Percentiles rank a stretch among this genome's conserved stretches.
Evolutionary conservation across 2,329 filamentous ascomycete genomes (phyloP).

Genomic region (Aspergillus aculeatinus): DNA sequence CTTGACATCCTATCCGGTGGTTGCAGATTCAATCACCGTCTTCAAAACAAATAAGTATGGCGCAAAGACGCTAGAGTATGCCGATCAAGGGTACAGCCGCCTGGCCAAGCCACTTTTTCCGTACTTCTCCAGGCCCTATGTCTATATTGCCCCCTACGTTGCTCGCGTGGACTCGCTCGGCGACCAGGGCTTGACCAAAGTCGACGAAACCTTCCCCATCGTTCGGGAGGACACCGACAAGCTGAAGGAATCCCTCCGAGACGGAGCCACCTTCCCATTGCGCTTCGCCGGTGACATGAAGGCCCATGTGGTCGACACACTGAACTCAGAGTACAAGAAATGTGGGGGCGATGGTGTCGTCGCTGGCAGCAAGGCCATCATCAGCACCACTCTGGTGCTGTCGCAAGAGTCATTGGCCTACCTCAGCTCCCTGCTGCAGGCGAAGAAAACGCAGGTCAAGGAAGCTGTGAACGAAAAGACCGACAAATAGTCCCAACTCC

Average conservation of each 20-base stretch:
- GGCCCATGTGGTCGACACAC: constrained; percentile 44
- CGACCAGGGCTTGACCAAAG: constrained; percentile 66
- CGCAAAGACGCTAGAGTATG: constrained; percentile 75
- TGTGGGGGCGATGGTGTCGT: constrained; percentile 59
- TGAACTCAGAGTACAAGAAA: constrained; percentile 48
- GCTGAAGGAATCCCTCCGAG: constrained; percentile 64
- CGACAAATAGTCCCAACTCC: constrained; percentile 24
- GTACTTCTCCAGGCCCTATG: constrained; percentile 75
- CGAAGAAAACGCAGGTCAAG: constrained; percentile 63
- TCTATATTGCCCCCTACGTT: constrained; percentile 81
- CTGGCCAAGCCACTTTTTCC: constrained; percentile 77
- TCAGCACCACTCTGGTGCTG: constrained; percentile 67
- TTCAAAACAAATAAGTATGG: constrained; percentile 82
- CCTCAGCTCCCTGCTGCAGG: constrained; percentile 58
- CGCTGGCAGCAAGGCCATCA: constrained; percentile 67
- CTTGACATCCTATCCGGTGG: constrained; percentile 77
- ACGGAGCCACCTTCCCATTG: constrained; percentile 62
- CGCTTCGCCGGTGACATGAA: constrained; percentile 61
- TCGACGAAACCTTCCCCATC: constrained; percentile 70
- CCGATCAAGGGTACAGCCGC: constrained; percentile 71
- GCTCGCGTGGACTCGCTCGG: constrained; percentile 76
- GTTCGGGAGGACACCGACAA: constrained; percentile 74
- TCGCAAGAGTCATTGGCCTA: constrained; percentile 64
- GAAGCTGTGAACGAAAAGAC: constrained; percentile 53
- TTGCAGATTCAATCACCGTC: constrained; percentile 73